These are phyloP conservation scores for Ramularia collo-cygni DNA, from an alignment of 2,329 filamentous ascomycete species.

Conservation along the genomic window DNA sequence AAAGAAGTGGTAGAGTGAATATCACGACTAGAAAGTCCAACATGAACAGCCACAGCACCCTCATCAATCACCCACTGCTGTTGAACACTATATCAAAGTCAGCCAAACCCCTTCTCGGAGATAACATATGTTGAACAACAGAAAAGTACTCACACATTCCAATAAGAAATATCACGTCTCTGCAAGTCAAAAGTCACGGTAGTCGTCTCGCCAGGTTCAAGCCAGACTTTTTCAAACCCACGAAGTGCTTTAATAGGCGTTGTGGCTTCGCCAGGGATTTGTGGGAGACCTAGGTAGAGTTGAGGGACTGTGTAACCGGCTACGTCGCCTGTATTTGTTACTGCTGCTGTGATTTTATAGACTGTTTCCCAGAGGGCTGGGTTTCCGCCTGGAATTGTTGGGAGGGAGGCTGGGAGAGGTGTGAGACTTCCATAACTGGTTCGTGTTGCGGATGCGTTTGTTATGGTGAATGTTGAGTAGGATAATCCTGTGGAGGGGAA, in stretches of 20 bases:
- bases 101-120: too few species aligned
- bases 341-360: slow-evolving; percentile 48
- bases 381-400: slow-evolving; percentile 21
- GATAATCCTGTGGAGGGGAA: slow-evolving; percentile 12
- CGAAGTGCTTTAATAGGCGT: slow-evolving; percentile 24
- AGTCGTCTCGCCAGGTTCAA: slow-evolving; percentile 19
- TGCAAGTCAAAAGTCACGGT: slow-evolving; percentile 15
- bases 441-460: slow-evolving; percentile 10
- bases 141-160: slow-evolving; percentile 36
- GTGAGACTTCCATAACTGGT: slow-evolving; percentile 10
- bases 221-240: slow-evolving; percentile 35
- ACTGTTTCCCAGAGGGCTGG: slow-evolving; percentile 54
- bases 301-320: slow-evolving; percentile 50
- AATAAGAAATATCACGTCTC: slow-evolving; percentile 17
- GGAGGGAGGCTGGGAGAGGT: slow-evolving; percentile 11
- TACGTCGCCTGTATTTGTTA: slow-evolving; percentile 57
- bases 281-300: slow-evolving; percentile 38
- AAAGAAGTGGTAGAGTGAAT: slow-evolving; percentile 12
- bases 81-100: slow-evolving; percentile 15
- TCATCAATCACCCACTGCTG: slow-evolving; percentile 11
- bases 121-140: slow-evolving; percentile 12
- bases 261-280: slow-evolving; percentile 37
- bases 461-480: slow-evolving; percentile 25
- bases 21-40: slow-evolving; percentile 23
- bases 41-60: slow-evolving; percentile 17